These are phyloP conservation scores for Thermoascus crustaceus DNA, from an alignment of 2,329 filamentous ascomycete genomes.

Conservation along the genomic window DNA sequence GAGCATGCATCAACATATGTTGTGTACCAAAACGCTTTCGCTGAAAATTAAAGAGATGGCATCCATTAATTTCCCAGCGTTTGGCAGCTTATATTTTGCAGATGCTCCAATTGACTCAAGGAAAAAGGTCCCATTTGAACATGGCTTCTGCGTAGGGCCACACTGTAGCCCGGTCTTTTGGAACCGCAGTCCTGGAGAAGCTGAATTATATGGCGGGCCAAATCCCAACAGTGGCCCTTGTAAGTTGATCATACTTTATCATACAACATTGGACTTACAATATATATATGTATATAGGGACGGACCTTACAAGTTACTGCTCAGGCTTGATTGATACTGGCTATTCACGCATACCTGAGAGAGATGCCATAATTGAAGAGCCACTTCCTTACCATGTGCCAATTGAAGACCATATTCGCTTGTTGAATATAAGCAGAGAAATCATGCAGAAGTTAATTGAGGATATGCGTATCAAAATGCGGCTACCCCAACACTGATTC, in stretches of 20 bases:
- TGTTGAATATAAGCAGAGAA: constrained; percentile 19
- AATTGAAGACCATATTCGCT: constrained; percentile 26
- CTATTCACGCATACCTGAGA: constrained; percentile 27
- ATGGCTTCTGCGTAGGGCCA: constrained; percentile 27
- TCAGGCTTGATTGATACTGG: constrained; percentile 33
- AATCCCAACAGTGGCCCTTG: constrained; percentile 32
- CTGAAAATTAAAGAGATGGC: constrained; percentile 16
- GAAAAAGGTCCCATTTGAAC: constrained; percentile 17
- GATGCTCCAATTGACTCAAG: constrained; percentile 2
- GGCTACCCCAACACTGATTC: constrained; percentile 15
- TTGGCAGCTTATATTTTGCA: constrained; percentile 21
- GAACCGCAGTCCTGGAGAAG: constrained; percentile 10
- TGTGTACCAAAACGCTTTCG: constrained; percentile 6
- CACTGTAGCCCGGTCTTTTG: constrained; percentile 22
- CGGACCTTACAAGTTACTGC: constrained; percentile 23
- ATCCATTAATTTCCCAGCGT: constrained; percentile 20
- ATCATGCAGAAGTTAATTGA: constrained; percentile 24
- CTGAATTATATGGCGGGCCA: constrained; percentile 25
- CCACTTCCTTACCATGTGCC: constrained; percentile 29
- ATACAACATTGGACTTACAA: constrained; percentile 8
- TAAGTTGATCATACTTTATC: constrained; percentile 17
- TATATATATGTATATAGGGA: constrained; percentile 25
- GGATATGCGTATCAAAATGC: constrained; percentile 18
- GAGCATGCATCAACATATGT: constrained; percentile 19
- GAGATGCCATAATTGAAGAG: constrained; percentile 10